Conservation (phyloP, 1,139 yeast species). For the Kluyveromyces sp. region DNA sequence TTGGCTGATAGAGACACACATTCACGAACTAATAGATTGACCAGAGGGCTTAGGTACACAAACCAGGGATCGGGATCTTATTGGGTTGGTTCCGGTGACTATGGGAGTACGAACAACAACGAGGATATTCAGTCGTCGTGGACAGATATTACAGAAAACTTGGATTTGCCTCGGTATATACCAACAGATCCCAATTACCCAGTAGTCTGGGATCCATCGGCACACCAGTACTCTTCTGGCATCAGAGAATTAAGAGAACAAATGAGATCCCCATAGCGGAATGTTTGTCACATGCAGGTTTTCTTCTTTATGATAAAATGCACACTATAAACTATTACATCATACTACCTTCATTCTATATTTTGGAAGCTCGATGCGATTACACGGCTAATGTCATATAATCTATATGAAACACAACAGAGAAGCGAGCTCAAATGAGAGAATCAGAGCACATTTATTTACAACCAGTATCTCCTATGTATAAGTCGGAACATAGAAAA, state of each 20-base stretch:
- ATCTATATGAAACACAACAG: background rate
- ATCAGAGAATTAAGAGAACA: conserved; percentile 22
- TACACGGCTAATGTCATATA: too few relatives aligned
- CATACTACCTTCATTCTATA: too few relatives aligned
- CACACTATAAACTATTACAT: too few relatives aligned
- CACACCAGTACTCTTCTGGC: conserved; percentile 34
- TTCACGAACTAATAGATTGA: conserved; percentile 64
- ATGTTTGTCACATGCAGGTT: too few relatives aligned
- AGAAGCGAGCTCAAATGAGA: too few relatives aligned
- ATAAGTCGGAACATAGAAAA: too few relatives aligned
- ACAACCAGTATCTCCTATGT: too few relatives aligned
- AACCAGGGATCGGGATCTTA: conserved; percentile 74
- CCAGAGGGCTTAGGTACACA: conserved; percentile 77
- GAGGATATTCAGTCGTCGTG: conserved; percentile 36
- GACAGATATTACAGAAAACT: conserved; percentile 38
- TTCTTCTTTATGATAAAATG: too few relatives aligned
- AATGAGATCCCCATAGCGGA: conserved; percentile 4
- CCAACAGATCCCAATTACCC: conserved; percentile 44
- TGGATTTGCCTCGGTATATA: conserved; percentile 16
- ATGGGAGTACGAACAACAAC: too few relatives aligned
- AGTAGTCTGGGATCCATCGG: conserved; percentile 43
- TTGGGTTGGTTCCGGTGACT: conserved; percentile 48
- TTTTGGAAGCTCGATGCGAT: too few relatives aligned
- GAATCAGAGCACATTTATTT: too few relatives aligned
- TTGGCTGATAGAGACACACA: conserved; percentile 63